Percentiles rank a stretch among this genome's conserved stretches.
These are phyloP conservation scores for Spiromastix sp. DNA, from an alignment of 2,329 filamentous ascomycete species.

Conservation along the genomic window DNA sequence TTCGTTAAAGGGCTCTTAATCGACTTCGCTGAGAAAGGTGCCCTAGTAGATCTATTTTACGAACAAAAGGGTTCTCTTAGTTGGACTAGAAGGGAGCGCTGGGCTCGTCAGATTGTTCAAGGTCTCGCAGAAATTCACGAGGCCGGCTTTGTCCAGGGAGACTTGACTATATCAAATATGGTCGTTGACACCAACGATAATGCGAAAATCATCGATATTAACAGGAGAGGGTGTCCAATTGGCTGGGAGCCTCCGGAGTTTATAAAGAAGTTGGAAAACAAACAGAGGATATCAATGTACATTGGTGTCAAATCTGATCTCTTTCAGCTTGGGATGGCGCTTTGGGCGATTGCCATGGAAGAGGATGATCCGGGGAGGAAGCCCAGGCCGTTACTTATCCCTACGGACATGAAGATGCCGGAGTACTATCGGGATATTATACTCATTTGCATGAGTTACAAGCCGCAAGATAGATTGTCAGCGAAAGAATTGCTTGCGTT, in stretches of 20 bases:
- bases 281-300: conserved; percentile 88
- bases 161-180: conserved; percentile 95
- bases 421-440: conserved; percentile 70
- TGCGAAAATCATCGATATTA: conserved; percentile 97
- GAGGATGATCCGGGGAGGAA: conserved; percentile 83
- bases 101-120: conserved; percentile 83
- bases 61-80: conserved; percentile 55
- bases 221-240: conserved; percentile 89
- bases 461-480: conserved; percentile 61
- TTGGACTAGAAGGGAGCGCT: conserved; percentile 68
- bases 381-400: conserved; percentile 55
- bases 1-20: conserved; percentile 82
- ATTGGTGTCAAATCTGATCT: conserved; percentile 97
- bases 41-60: conserved; percentile 83
- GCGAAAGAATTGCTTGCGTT: conserved; percentile 60
- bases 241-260: conserved; percentile 97
- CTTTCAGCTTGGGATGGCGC: conserved; percentile 91
- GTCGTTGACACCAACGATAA: conserved; percentile 77
- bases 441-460: conserved; percentile 62
- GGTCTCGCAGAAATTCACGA: conserved; percentile 91
- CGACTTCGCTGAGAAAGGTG: conserved; percentile 73
- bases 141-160: conserved; percentile 90
- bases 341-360: conserved; percentile 82
- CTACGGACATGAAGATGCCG: conserved; percentile 51
- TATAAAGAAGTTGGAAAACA: conserved; percentile 70